Conservation (phyloP, 176 grass and related monocot species). For the Avena sativa region DNA sequence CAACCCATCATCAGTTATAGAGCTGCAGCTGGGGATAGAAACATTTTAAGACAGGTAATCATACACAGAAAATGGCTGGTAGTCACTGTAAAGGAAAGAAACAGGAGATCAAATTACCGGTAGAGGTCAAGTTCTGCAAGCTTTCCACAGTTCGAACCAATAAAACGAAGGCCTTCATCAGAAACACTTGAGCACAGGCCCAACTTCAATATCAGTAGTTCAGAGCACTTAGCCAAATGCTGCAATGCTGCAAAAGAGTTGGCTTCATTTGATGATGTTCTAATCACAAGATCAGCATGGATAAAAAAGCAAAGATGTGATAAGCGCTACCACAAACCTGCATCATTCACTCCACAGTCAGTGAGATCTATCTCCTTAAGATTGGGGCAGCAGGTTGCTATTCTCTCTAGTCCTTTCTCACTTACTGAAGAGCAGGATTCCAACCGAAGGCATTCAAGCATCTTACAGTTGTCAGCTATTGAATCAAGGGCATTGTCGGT, state of each 20-base stretch:
- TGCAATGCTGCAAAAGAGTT: slow-evolving; percentile 75
- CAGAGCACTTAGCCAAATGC: slow-evolving; percentile 78
- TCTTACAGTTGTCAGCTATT: slow-evolving; percentile 85
- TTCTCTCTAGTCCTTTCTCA: slow-evolving; percentile 75
- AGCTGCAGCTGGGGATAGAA: slow-evolving; percentile 61
- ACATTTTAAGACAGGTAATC: slow-evolving; percentile 30
- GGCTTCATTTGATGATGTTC: slow-evolving; percentile 7
- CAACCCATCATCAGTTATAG: slow-evolving; percentile 78
- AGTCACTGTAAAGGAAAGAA: slow-evolving; percentile 14
- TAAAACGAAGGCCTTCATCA: slow-evolving; percentile 70
- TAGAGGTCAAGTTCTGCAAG: slow-evolving; percentile 91
- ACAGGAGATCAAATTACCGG: slow-evolving; percentile 54
- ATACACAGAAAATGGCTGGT: neutral
- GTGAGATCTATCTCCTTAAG: slow-evolving; percentile 96
- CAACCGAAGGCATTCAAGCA: slow-evolving; percentile 65
- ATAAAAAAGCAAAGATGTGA: slow-evolving; percentile 32
- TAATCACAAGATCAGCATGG: slow-evolving; percentile 25
- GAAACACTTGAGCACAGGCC: slow-evolving; percentile 80
- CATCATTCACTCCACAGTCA: slow-evolving; percentile 79
- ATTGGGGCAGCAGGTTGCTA: slow-evolving; percentile 66
- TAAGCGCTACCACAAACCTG: slow-evolving; percentile 51
- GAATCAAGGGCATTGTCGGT: slow-evolving; percentile 71
- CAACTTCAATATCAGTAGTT: slow-evolving; percentile 80
- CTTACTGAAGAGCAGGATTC: slow-evolving; percentile 87
- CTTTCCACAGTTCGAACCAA: slow-evolving; percentile 74